Percentiles rank a stretch among this genome's conserved stretches.
phyloP scores from a whole-genome alignment of 192 early-diverging fungal genomes.

The Podila epicladia region DNA sequence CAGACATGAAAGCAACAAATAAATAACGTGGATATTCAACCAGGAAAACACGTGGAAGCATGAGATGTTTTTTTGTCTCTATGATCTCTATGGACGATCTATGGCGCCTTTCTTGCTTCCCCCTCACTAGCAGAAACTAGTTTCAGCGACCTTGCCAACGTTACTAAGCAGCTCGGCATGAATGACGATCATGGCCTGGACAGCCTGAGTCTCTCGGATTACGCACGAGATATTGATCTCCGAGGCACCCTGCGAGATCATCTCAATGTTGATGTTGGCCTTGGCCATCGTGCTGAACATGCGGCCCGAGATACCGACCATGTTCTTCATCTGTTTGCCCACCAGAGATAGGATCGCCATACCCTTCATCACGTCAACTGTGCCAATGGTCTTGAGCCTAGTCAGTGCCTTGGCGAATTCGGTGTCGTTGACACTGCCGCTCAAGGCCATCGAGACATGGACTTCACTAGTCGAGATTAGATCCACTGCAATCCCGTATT shows the following conservation, averaged over 20 bases:
- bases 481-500: slow-evolving; percentile 90
- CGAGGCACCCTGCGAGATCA: slow-evolving; percentile 97
- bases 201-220: slow-evolving; percentile 75
- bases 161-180: slow-evolving; percentile 77
- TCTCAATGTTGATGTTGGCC: slow-evolving; percentile 94
- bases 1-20: no score
- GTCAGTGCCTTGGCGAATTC: slow-evolving; percentile 79
- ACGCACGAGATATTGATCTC: slow-evolving; percentile 99
- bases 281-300: slow-evolving; percentile 95
- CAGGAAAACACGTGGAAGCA: no score
- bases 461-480: slow-evolving; percentile 93
- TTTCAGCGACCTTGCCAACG: slow-evolving; percentile 12
- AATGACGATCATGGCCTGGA: slow-evolving; percentile 82
- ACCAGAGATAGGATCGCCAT: slow-evolving; percentile 97
- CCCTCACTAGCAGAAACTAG: background rate
- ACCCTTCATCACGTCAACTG: slow-evolving; percentile 83
- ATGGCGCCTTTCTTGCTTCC: background rate
- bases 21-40: no score
- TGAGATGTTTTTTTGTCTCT: no score
- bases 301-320: slow-evolving; percentile 91
- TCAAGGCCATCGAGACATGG: slow-evolving; percentile 90
- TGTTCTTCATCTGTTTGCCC: slow-evolving; percentile 94
- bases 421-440: slow-evolving; percentile 62
- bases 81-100: no score
- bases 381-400: slow-evolving; percentile 82